A percentile compares a stretch with the other conserved stretches of the same genome.
Evolutionary conservation across 2,329 filamentous ascomycete species (phyloP).

Genomic region (Dactylellina drechsleri): DNA sequence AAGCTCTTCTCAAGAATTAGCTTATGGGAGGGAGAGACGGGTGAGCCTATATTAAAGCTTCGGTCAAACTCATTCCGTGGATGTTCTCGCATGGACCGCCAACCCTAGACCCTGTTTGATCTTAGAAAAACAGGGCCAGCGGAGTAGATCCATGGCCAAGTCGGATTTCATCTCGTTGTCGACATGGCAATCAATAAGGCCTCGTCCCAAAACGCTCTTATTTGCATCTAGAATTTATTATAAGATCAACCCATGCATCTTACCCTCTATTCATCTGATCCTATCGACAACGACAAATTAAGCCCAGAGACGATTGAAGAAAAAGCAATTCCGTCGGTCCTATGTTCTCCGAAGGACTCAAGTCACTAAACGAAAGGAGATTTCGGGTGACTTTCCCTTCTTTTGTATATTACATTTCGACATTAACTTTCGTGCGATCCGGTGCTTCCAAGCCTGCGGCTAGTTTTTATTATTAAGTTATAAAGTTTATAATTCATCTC

Average conservation of each 20-base stretch:
- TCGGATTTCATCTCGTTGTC: not conserved
- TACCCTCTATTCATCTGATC: too few species aligned
- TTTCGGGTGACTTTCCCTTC: too few species aligned
- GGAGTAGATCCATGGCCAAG: not conserved
- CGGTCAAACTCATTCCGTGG: constrained; percentile 49
- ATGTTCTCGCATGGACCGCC: constrained; percentile 11
- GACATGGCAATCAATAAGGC: not conserved
- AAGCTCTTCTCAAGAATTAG: constrained; percentile 39
- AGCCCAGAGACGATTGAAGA: too few species aligned
- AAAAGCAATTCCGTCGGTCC: constrained; percentile 15
- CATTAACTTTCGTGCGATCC: too few species aligned
- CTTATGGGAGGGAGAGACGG: constrained; percentile 20
- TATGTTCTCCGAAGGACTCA: constrained; percentile 24
- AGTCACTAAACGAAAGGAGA: too few species aligned
- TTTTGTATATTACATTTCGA: too few species aligned
- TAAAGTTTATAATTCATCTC: too few species aligned
- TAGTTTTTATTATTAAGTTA: too few species aligned
- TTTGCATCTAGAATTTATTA: not conserved
- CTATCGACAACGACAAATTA: too few species aligned
- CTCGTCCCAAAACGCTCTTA: too few species aligned
- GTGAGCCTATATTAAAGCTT: constrained; percentile 25
- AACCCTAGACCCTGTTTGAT: not conserved
- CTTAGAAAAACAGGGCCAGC: not conserved
- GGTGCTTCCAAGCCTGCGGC: too few species aligned
- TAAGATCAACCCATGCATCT: not conserved